Percentiles rank a stretch among this genome's conserved stretches.
These are phyloP conservation scores for Baorangia bicolor DNA, from an alignment of 768 basidiomycete genomes.

Conservation along the genomic window DNA sequence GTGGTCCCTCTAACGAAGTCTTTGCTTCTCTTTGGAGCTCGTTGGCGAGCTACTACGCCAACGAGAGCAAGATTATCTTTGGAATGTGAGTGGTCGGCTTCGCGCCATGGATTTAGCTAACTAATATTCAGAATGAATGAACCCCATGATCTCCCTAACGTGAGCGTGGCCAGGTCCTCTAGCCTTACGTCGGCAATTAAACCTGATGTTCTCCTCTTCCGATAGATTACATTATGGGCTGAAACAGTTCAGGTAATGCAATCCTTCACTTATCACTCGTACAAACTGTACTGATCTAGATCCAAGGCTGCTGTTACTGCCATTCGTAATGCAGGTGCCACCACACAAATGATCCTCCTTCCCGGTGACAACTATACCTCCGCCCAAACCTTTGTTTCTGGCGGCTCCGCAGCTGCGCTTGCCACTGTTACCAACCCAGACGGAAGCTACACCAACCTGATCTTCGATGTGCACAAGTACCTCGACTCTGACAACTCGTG, in stretches of 20 bases:
- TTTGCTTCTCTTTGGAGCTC: constrained; percentile 15
- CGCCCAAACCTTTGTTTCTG: constrained; percentile 5
- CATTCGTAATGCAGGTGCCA: constrained; percentile 12
- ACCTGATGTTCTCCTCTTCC: not conserved
- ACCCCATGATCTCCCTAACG: constrained; percentile 12
- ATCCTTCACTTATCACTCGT: not conserved
- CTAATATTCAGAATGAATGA: constrained; percentile 14
- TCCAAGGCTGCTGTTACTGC: constrained; percentile 13
- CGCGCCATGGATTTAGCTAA: not conserved
- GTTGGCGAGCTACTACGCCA: constrained; percentile 2
- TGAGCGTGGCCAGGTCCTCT: not conserved
- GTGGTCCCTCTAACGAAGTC: constrained; percentile 9
- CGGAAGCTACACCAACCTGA: constrained; percentile 4
- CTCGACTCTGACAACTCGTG: constrained; percentile 15
- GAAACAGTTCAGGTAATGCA: constrained; percentile 6
- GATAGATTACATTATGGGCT: constrained; percentile 8
- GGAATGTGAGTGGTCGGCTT: constrained; percentile 2
- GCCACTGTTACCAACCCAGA: constrained; percentile 7
- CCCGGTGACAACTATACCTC: constrained; percentile 9
- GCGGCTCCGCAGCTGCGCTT: constrained; percentile 9
- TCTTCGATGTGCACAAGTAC: constrained; percentile 15
- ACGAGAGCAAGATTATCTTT: constrained; percentile 3
- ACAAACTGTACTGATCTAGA: not conserved
- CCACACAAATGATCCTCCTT: constrained; percentile 10
- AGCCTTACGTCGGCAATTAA: not conserved